Base-by-base conservation (phyloP, 106 monocot species). In the Acorus gramineus region DNA sequence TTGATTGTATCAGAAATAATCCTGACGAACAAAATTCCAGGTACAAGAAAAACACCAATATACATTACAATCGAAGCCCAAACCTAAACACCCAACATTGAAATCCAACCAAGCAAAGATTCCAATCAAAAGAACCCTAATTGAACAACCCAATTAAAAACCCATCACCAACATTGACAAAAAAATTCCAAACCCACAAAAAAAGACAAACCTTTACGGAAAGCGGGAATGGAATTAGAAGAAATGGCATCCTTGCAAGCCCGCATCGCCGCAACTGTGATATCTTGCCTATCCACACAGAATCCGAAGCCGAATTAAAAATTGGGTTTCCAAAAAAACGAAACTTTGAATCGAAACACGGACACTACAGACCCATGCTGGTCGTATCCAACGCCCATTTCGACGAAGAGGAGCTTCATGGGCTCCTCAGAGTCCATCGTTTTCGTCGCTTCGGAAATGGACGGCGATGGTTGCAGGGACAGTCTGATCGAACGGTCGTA, bases 311-410 rank as follows among this genome's bases (percentile, higher is more conserved):
- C 8, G 11, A 68, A 7, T 4, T 4, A 9, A 3, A 56, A 47
- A 4, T 46, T 6, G 42, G 55, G 62, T 3, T 60, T 44, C 45
- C 75, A 13, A 56, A 46, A 50, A 55, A 44, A 47, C 14, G 43
- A 53, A 42, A 53, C 7, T 44, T 45, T 10, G 11, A 65, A 53
- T 56, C 4, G 50, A 47, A 55, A 53, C 49, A 28, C 2, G 60
- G 13, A 13, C 11, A 7, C 13, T 51, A 52, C 47, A n/a, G 53
- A 94, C 87, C 96, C 87, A 64, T 98, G 91, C 59, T 98, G 91
- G 59, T 98, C 96, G 72, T 98, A 98, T 60, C 96, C 96, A 60
- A 98, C 96, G 47, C 91, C 96, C 96, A 98, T 98, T 76, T 98
- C 96, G 49, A 91, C 91, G 82, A 98, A 87, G 56, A 98, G 96